A percentile compares a stretch with the other conserved stretches of the same genome.
phyloP scores from a whole-genome alignment of 2,329 filamentous ascomycete genomes.

The Alternaria brassicae region DNA sequence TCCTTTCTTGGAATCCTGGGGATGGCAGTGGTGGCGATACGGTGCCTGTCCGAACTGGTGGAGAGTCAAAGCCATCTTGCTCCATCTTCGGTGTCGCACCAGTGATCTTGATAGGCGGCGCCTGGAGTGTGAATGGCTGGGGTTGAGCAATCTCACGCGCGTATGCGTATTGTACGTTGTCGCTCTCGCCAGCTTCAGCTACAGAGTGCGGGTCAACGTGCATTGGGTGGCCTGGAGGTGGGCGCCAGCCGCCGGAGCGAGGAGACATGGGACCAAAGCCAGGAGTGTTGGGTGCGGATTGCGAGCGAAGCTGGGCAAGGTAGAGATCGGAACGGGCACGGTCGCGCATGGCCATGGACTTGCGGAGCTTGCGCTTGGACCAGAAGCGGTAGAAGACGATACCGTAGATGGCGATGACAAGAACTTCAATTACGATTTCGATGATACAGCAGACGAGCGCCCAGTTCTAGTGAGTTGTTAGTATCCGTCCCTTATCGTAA shows the following conservation, averaged over 20 bases:
- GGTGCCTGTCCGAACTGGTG: conserved; percentile 45
- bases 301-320: conserved; percentile 70
- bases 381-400: conserved; percentile 98
- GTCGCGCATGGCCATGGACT: conserved; percentile 96
- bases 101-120: conserved; percentile 80
- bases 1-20: conserved; percentile 53
- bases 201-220: conserved; percentile 56
- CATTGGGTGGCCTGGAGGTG: conserved; percentile 53
- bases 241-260: conserved; percentile 60
- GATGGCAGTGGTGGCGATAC: conserved; percentile 46
- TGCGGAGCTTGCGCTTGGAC: conserved; percentile 92
- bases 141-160: conserved; percentile 55
- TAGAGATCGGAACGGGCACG: conserved; percentile 94
- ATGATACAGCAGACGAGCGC: conserved; percentile 95
- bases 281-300: conserved; percentile 94
- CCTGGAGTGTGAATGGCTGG: conserved; percentile 82
- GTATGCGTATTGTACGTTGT: conserved; percentile 47
- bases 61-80: conserved; percentile 66
- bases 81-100: conserved; percentile 75
- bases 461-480: conserved; percentile 75
- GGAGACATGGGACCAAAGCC: conserved; percentile 76
- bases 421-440: conserved; percentile 89
- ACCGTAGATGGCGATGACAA: conserved; percentile 91
- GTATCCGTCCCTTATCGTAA: conserved; percentile 1
- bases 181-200: conserved; percentile 60